Evolutionary conservation across 441 rosid genomes (phyloP).

Genomic region (Flueggea neowawraea): DNA sequence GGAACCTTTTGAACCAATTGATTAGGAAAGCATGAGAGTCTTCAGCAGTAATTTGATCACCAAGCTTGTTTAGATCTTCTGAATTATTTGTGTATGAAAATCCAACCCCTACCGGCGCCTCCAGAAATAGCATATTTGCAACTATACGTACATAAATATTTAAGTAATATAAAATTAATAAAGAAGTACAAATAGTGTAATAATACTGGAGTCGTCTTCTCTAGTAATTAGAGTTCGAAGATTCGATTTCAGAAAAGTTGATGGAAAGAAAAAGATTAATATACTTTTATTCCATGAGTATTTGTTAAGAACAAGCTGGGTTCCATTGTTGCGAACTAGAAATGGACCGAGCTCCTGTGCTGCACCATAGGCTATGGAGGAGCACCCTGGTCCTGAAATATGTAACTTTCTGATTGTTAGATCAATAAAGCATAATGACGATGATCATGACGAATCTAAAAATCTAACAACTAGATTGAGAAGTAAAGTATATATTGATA

Average conservation of each 20-base stretch:
- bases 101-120: slow-evolving; percentile 80
- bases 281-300: slow-evolving; percentile 72
- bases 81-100: slow-evolving; percentile 73
- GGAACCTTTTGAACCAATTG: slow-evolving; percentile 72
- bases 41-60: slow-evolving; percentile 64
- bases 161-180: no score
- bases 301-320: slow-evolving; percentile 36
- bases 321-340: slow-evolving; percentile 49
- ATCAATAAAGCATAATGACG: background rate
- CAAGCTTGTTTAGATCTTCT: slow-evolving; percentile 38
- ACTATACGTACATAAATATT: slow-evolving; percentile 22
- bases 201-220: no score
- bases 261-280: background rate
- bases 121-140: slow-evolving; percentile 75
- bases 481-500: no score
- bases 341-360: slow-evolving; percentile 89
- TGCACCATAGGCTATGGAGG: slow-evolving; percentile 80
- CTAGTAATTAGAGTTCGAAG: no score
- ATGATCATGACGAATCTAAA: background rate
- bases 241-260: no score
- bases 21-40: slow-evolving; percentile 66
- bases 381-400: slow-evolving; percentile 75
- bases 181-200: no score
- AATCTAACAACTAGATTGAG: no score
- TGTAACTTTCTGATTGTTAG: background rate